phyloP scores from a whole-genome alignment of 257 asterid species.

The Coffea eugenioides region DNA sequence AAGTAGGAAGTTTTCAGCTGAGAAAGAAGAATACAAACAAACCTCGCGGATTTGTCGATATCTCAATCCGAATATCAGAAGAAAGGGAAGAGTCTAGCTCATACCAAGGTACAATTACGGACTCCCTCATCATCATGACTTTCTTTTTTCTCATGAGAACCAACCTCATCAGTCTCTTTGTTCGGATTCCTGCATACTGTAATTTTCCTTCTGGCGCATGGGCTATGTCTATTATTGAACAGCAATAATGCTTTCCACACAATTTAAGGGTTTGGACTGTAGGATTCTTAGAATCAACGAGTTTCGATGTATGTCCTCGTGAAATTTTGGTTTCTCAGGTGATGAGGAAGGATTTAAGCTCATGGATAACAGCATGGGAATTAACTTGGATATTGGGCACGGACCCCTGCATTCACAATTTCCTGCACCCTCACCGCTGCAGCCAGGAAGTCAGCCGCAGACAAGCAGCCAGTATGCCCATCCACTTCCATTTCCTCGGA shows the following conservation, averaged over 20 bases:
- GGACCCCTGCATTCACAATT: conserved; percentile 34
- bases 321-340: conserved; percentile 33
- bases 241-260: background rate
- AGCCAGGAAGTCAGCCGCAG: conserved; percentile 32
- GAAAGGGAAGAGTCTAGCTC: conserved; percentile 56
- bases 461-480: conserved; percentile 28
- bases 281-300: background rate
- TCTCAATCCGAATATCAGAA: conserved; percentile 59
- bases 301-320: background rate
- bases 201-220: background rate
- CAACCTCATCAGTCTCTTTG: background rate
- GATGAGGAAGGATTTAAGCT: conserved; percentile 45
- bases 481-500: conserved; percentile 37
- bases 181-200: background rate
- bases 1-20: conserved; percentile 84
- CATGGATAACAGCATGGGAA: conserved; percentile 28
- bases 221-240: background rate
- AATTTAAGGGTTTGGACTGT: background rate
- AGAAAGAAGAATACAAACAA: conserved; percentile 59
- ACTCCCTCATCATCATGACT: background rate
- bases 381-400: conserved; percentile 30
- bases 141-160: background rate
- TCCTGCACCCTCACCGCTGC: conserved; percentile 17
- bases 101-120: conserved; percentile 26
- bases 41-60: conserved; percentile 68